phyloP scores from a whole-genome alignment of 1,139 yeast genomes.

The Scheffersomyces quercinus region DNA sequence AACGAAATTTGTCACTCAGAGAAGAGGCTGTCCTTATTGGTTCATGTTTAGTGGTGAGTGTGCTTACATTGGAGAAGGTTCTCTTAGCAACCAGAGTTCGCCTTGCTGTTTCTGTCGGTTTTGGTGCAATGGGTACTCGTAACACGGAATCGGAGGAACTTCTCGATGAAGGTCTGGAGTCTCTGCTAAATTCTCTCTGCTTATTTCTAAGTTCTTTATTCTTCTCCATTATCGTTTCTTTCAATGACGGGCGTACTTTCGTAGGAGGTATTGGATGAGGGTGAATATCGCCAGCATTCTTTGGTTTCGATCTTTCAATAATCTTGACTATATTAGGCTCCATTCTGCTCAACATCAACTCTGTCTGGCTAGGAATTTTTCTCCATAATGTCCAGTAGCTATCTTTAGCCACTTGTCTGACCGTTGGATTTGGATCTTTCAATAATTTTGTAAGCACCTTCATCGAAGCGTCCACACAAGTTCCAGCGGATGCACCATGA shows the following conservation, averaged over 20 bases:
- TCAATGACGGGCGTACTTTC: constrained; percentile 30
- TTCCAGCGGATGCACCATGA: constrained; percentile 34
- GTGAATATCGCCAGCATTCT: constrained; percentile 4
- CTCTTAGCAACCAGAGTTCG: neutral
- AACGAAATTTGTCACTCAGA: neutral
- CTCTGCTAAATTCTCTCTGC: constrained; percentile 17
- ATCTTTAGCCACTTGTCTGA: constrained; percentile 71
- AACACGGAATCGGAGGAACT: constrained; percentile 1
- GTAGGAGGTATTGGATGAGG: constrained; percentile 9
- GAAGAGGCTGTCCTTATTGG: neutral
- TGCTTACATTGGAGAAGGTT: neutral
- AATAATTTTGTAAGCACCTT: constrained; percentile 61
- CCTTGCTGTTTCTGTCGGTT: neutral
- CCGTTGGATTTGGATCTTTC: constrained; percentile 78
- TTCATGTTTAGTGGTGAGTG: neutral
- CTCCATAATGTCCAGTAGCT: constrained; percentile 71
- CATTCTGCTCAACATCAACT: constrained; percentile 50
- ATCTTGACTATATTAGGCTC: constrained; percentile 41
- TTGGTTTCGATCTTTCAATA: constrained; percentile 52
- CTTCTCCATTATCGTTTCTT: constrained; percentile 34
- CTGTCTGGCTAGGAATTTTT: constrained; percentile 48
- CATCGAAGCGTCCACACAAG: constrained; percentile 48
- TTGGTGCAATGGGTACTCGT: neutral
- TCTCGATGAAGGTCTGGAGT: constrained; percentile 28
- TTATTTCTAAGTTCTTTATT: constrained; percentile 31